Conservation (phyloP, 2,329 filamentous ascomycete genomes). For the Fusarium nematophilum region DNA sequence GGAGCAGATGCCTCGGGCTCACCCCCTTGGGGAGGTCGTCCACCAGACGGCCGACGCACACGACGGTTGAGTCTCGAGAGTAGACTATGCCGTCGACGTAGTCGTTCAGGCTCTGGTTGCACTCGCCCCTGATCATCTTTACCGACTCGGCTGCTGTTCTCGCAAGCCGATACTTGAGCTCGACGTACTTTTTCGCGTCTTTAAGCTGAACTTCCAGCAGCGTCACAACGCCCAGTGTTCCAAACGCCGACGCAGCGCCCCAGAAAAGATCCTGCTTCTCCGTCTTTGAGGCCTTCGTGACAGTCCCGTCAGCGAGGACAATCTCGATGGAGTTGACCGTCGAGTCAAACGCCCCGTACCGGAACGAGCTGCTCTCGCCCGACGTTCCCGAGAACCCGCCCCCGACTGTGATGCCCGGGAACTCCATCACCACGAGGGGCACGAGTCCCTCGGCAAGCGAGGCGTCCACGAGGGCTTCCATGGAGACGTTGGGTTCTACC, state of each 20-base stretch:
- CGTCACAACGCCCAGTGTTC: constrained; percentile 75
- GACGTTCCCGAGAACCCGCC: constrained; percentile 74
- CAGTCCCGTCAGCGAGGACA: constrained; percentile 69
- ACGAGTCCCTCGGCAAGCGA: constrained; percentile 67
- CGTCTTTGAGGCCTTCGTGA: constrained; percentile 64
- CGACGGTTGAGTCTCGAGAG: constrained; percentile 62
- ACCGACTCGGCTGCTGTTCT: constrained; percentile 53
- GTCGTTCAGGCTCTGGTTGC: constrained; percentile 58
- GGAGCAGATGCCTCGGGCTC: constrained; percentile 62
- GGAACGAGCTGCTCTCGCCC: constrained; percentile 76
- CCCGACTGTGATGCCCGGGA: constrained; percentile 77
- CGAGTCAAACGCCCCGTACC: constrained; percentile 73
- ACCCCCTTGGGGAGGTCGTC: constrained; percentile 55
- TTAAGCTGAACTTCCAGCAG: constrained; percentile 70
- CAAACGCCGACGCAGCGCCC: constrained; percentile 73
- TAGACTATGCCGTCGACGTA: constrained; percentile 79
- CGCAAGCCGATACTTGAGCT: constrained; percentile 66
- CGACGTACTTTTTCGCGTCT: constrained; percentile 65
- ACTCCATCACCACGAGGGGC: constrained; percentile 77
- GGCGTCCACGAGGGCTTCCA: constrained; percentile 71
- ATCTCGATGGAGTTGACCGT: constrained; percentile 73
- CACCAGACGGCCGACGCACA: constrained; percentile 70
- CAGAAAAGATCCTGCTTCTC: constrained; percentile 70
- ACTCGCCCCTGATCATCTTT: constrained; percentile 58
- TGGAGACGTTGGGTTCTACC: constrained; percentile 77